Percentiles rank a stretch among this genome's conserved stretches.
phyloP scores from a whole-genome alignment of 305 asterid genomes.

The Fraxinus ornus region DNA sequence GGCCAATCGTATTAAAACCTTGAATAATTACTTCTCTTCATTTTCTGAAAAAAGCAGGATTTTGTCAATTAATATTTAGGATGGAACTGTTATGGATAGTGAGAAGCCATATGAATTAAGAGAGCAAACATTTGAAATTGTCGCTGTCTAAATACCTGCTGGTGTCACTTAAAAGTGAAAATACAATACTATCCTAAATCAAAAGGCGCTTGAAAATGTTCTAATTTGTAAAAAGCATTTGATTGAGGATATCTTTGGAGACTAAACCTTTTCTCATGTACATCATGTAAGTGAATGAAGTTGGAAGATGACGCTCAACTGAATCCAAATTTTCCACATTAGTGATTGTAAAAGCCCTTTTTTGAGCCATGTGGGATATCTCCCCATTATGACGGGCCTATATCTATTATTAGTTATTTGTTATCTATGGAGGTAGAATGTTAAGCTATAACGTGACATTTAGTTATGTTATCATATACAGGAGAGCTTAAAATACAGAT shows the following conservation, averaged over 20 bases:
- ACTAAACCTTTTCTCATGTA: neutral
- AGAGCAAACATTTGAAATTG: neutral
- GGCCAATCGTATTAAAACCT: neutral
- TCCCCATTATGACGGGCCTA: neutral
- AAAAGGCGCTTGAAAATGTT: neutral
- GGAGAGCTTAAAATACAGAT: conserved; percentile 95
- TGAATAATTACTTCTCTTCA: neutral
- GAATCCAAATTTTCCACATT: neutral
- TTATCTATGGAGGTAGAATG: neutral
- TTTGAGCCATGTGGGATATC: neutral
- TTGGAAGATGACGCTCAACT: neutral
- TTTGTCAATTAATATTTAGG: neutral
- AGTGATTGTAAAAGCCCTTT: neutral
- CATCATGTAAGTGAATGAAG: neutral
- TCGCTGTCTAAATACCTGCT: neutral
- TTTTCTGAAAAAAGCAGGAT: neutral
- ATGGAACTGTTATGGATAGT: neutral
- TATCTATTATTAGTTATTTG: neutral
- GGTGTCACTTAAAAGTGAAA: neutral
- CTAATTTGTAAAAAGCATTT: neutral
- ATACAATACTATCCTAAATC: neutral
- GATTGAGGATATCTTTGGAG: neutral
- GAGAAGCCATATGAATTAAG: neutral
- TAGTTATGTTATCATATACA: conserved; percentile 31
- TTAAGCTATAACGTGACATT: neutral